Base-by-base conservation (phyloP, 352 stramenopile genomes). In the Phytophthora constricta region DNA sequence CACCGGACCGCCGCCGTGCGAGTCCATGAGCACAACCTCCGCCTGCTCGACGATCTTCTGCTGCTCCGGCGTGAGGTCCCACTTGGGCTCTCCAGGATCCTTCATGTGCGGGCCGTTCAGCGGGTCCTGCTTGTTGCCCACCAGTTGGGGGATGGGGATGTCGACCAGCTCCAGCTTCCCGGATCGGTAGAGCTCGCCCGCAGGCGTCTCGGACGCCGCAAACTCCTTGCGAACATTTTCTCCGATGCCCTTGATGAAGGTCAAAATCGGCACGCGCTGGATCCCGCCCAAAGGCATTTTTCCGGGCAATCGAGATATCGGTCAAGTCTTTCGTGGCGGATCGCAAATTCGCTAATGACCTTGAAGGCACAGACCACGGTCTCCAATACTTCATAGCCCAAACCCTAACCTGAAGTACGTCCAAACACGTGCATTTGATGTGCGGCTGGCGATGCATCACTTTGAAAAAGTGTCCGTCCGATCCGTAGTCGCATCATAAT, bases 11-110 rank as follows among this genome's bases (percentile, higher is more conserved):
- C 65, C 65, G 0, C 58, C 55, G 33, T 70, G 49, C 7, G 72
- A 72, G 43, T 83, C 75, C n/a, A 74, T 70, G 52, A 83, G 62
- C 11, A 79, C 48, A 22, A 83, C 56, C 37, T 72, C 57, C 3
- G 75, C 72, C 23, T 71, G 27, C 25, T 67, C 53, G 9, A 83
- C 47, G 20, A 83, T 52, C 31, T 31, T 51, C 23, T 72, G 60
- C 65, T 80, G 68, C 56, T 77, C 58, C 1, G 58, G 48, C 19
- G 62, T 66, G 39, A 78, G 47, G 23, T 67, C 56, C 70, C 70
- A 78, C 19, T 62, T 23, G 5, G 71, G 70, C 27, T 57, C 39
- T 16, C 68, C 55, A n/a, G 74, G 62, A 46, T 77, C 52, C 51
- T 65, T 57, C 65, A 75, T 70, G 17, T 47, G 61, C 14, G 65